Conservation (phyloP, 192 early-diverging fungal genomes). For the Gonapodya sp. region DNA sequence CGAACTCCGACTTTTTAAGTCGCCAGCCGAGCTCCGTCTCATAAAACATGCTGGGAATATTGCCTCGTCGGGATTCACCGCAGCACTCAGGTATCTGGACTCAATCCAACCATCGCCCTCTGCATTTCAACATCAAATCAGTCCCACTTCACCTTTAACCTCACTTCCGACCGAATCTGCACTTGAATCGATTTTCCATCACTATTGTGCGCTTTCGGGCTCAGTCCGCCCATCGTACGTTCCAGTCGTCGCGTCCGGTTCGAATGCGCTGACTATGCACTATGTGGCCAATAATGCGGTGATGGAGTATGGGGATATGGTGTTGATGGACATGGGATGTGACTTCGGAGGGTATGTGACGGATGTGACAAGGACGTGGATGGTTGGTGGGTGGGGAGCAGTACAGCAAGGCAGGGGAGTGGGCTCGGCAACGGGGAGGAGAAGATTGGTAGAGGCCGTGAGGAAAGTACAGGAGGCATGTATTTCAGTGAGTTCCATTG, state of each 20-base stretch:
- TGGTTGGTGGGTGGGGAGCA: slow-evolving; percentile 77
- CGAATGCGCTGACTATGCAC: slow-evolving; percentile 85
- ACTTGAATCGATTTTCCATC: slow-evolving; percentile 67
- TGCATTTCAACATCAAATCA: slow-evolving; percentile 46
- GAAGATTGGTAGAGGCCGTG: slow-evolving; percentile 74
- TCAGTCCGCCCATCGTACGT: slow-evolving; percentile 76
- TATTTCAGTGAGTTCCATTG: slow-evolving; percentile 52
- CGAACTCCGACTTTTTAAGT: slow-evolving; percentile 69
- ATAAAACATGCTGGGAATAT: slow-evolving; percentile 70
- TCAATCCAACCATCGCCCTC: neutral
- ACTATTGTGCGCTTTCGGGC: slow-evolving; percentile 49
- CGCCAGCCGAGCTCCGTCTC: slow-evolving; percentile 59
- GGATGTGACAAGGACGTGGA: slow-evolving; percentile 92
- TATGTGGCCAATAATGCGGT: slow-evolving; percentile 81
- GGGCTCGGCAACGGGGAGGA: slow-evolving; percentile 10
- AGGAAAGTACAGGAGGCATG: slow-evolving; percentile 74
- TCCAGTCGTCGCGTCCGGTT: slow-evolving; percentile 88
- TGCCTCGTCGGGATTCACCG: slow-evolving; percentile 67
- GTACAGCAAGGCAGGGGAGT: slow-evolving; percentile 43
- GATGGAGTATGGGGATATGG: slow-evolving; percentile 61
- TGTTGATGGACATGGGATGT: slow-evolving; percentile 85
- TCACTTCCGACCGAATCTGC: slow-evolving; percentile 63
- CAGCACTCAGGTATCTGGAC: neutral
- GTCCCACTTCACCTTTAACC: slow-evolving; percentile 54
- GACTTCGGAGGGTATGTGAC: slow-evolving; percentile 82